Conservation (phyloP, 1,284 basidiomycete species). For the Acaromyces ingoldii region DNA sequence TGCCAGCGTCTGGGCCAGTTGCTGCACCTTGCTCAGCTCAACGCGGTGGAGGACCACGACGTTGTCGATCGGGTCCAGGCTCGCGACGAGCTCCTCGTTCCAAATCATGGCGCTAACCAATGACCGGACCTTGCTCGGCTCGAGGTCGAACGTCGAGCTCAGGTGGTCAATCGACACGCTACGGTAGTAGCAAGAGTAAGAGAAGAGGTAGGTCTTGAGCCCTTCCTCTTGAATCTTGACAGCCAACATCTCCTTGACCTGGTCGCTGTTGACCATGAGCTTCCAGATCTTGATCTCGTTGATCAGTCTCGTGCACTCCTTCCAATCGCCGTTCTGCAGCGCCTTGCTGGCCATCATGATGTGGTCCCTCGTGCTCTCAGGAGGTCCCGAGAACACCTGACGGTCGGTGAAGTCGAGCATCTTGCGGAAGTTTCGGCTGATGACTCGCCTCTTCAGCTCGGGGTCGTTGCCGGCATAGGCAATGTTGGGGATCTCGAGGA, state of each 20-base stretch:
- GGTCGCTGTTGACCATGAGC: slow-evolving; percentile 73
- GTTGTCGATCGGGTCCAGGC: slow-evolving; percentile 79
- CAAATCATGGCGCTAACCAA: slow-evolving; percentile 98
- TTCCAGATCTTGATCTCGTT: slow-evolving; percentile 97
- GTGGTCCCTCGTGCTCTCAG: slow-evolving; percentile 96
- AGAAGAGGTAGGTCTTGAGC: slow-evolving; percentile 92
- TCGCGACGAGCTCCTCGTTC: slow-evolving; percentile 90
- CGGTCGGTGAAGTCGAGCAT: slow-evolving; percentile 94
- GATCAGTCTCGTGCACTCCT: slow-evolving; percentile 84
- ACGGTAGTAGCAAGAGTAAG: slow-evolving; percentile 91
- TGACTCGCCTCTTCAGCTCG: slow-evolving; percentile 66
- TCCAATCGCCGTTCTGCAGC: slow-evolving; percentile 93
- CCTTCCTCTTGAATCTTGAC: slow-evolving; percentile 98
- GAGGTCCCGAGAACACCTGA: slow-evolving; percentile 95
- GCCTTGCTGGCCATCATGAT: slow-evolving; percentile 99
- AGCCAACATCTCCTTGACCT: slow-evolving; percentile 88
- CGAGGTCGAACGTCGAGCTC: slow-evolving; percentile 78
- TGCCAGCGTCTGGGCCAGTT: slow-evolving; percentile 59
- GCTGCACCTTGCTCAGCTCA: slow-evolving; percentile 61
- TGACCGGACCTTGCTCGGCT: slow-evolving; percentile 74
- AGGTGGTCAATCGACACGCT: slow-evolving; percentile 82
- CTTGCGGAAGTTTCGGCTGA: slow-evolving; percentile 91
- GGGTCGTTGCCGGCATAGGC: slow-evolving; percentile 91
- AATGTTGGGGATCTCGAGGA: slow-evolving; percentile 91
- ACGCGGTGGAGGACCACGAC: slow-evolving; percentile 83